Evolutionary conservation across 768 basidiomycete species (phyloP), one percentile per base, ranked within the genome.

Genomic region (Saitozyma podzolica): DNA sequence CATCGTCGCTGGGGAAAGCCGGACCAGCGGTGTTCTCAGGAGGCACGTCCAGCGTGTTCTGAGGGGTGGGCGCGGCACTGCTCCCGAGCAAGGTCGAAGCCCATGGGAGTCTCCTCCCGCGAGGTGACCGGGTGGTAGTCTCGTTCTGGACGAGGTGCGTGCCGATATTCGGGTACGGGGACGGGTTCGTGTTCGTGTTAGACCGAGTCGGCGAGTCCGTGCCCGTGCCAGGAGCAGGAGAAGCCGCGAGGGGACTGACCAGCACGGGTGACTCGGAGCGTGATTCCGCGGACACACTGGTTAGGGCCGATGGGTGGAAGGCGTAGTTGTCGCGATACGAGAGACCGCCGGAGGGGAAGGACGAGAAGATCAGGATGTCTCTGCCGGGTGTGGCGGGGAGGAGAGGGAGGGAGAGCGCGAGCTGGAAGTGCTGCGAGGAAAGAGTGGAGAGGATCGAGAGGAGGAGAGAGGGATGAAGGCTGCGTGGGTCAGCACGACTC

Each of bases 321-420:
- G 42, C 53, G 47, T 56, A 75, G 6, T 58, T 61, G 52, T 75
- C 70, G 6, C 53, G 45, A 40, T 64, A 59, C 1, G 65, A 55
- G 9, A 75, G 47, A 20, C 70, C 75, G 8, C 70, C 68, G 17
- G 60, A 50, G 9, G 72, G 72, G 11, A 67, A 50, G 1, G 72
- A 72, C 2, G 64, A 58, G 63, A 76, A 76, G 48, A 73, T 64
- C 17, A 76, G 63, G 41, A 76, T 53, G 50, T 76, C 75, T 16
- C 75, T 59, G 5, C 70, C 66, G 51, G 61, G 63, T 42, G 43
- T 20, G 40, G 70, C 43, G 4, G 75, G 75, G 2, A 70, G 42
- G 2, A 76, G 56, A 9, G 72, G 75, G 3, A 76, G 54, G 9
- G 75, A 74, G 0, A 57, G 66, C 3, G 62, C 54, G n/a, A 76